Percentiles rank a stretch among this genome's conserved stretches.
Conservation (phyloP, 257 asterid species). For the Rauvolfia tetraphylla region DNA sequence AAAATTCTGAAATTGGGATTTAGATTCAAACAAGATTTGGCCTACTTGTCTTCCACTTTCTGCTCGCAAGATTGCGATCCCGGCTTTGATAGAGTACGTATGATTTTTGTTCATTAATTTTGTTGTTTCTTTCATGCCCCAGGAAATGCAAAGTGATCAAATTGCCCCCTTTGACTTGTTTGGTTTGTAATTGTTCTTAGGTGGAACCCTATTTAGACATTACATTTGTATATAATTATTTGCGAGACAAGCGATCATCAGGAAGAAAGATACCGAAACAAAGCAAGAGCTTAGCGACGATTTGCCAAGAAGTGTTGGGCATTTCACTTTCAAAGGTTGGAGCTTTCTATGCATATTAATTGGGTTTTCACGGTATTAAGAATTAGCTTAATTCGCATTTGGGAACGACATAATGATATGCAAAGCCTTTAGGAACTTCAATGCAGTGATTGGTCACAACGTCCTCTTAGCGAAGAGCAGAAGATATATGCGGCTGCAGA, state of each 20-base stretch:
- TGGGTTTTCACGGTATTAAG: background rate
- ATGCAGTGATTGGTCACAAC: conserved; percentile 97
- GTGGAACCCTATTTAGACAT: conserved; percentile 87
- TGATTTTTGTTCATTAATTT: background rate
- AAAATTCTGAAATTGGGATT: conserved; percentile 69
- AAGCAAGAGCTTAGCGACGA: conserved; percentile 74
- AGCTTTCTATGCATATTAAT: background rate
- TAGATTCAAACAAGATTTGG: conserved; percentile 86
- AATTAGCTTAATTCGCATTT: background rate
- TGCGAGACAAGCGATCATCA: conserved; percentile 44
- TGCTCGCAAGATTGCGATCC: conserved; percentile 56
- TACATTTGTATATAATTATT: conserved; percentile 52
- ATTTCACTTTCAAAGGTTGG: conserved; percentile 76
- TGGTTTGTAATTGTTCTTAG: conserved; percentile 34
- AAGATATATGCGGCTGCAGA: conserved; percentile 83
- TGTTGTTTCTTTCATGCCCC: background rate
- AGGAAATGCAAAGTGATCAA: background rate
- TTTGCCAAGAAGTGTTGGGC: conserved; percentile 77
- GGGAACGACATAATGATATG: background rate
- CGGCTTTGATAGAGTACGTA: conserved; percentile 67
- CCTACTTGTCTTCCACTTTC: conserved; percentile 75
- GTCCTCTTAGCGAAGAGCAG: conserved; percentile 85
- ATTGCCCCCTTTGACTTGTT: background rate
- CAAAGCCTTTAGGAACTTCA: conserved; percentile 66
- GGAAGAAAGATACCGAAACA: conserved; percentile 60